phyloP scores from a whole-genome alignment of 176 grass and related monocot species.

The Juncus inflexus region DNA sequence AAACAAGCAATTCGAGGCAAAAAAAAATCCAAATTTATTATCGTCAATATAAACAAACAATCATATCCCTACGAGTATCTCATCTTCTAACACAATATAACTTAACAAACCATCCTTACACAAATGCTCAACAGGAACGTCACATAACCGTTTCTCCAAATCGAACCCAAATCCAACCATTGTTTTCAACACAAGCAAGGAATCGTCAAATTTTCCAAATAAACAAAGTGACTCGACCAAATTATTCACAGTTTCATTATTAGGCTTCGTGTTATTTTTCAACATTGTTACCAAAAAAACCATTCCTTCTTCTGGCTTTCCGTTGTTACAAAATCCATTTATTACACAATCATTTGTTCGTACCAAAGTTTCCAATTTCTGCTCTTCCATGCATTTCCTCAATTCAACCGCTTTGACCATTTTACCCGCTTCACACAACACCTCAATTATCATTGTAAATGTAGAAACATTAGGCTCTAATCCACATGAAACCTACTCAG shows the following conservation, averaged over 20 bases:
- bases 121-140: conserved; percentile 46
- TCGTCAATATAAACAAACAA: background rate
- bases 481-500: conserved; percentile 39
- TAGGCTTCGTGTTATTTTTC: conserved; percentile 64
- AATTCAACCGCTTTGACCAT: conserved; percentile 51
- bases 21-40: background rate
- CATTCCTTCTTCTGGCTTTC: conserved; percentile 61
- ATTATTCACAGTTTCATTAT: conserved; percentile 33
- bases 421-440: conserved; percentile 51
- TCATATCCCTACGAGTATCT: conserved; percentile 46
- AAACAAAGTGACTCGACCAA: conserved; percentile 43
- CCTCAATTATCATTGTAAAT: conserved; percentile 51
- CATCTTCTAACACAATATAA: conserved; percentile 27
- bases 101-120: conserved; percentile 30
- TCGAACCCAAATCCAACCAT: conserved; percentile 60
- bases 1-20: background rate
- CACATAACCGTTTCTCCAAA: conserved; percentile 34
- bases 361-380: conserved; percentile 49
- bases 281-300: conserved; percentile 67
- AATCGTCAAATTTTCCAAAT: conserved; percentile 43
- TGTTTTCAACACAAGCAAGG: conserved; percentile 51
- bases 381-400: conserved; percentile 55
- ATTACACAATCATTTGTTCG: conserved; percentile 59
- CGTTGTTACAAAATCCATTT: conserved; percentile 51
- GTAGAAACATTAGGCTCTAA: conserved; percentile 46